Evolutionary conservation across 805 yeast genomes (phyloP).

Genomic region (Cyberlindnera nakhonratchasimensis): DNA sequence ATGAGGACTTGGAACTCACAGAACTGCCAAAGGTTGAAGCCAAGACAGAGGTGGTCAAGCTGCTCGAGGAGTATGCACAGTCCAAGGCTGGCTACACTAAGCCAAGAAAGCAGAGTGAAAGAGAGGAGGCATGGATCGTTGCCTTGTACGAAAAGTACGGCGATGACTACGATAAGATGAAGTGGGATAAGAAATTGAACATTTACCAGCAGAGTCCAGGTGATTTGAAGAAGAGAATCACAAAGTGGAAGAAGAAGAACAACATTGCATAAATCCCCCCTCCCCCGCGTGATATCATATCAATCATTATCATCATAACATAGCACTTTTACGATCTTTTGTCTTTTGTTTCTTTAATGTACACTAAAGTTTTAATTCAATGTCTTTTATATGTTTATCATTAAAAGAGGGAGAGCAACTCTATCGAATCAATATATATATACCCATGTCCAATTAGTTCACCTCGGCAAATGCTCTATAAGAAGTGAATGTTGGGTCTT

Average conservation of each 20-base stretch:
- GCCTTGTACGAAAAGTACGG: conserved; percentile 73
- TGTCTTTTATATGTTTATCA: too few relatives aligned
- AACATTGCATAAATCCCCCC: conserved; percentile 26
- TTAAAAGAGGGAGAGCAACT: background rate
- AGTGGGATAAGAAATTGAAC: conserved; percentile 85
- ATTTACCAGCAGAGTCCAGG: conserved; percentile 82
- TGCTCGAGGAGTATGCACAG: conserved; percentile 61
- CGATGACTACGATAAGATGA: conserved; percentile 85
- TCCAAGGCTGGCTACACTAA: conserved; percentile 35
- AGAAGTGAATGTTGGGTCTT: conserved; percentile 58
- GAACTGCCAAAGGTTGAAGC: conserved; percentile 30
- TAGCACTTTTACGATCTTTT: background rate
- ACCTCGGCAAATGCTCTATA: conserved; percentile 92
- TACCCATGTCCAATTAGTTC: conserved; percentile 1
- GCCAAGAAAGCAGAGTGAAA: conserved; percentile 57
- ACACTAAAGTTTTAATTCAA: background rate
- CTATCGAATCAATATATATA: conserved; percentile 4
- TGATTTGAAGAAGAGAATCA: conserved; percentile 68
- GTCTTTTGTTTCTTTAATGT: too few relatives aligned
- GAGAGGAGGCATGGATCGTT: conserved; percentile 74
- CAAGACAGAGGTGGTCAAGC: conserved; percentile 57
- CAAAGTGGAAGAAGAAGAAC: conserved; percentile 60
- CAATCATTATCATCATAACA: too few relatives aligned
- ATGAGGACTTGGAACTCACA: conserved; percentile 32
- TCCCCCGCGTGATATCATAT: background rate